These are phyloP conservation scores for Alloascoidea hylecoeti DNA, from an alignment of 805 yeast species.

Conservation along the genomic window DNA sequence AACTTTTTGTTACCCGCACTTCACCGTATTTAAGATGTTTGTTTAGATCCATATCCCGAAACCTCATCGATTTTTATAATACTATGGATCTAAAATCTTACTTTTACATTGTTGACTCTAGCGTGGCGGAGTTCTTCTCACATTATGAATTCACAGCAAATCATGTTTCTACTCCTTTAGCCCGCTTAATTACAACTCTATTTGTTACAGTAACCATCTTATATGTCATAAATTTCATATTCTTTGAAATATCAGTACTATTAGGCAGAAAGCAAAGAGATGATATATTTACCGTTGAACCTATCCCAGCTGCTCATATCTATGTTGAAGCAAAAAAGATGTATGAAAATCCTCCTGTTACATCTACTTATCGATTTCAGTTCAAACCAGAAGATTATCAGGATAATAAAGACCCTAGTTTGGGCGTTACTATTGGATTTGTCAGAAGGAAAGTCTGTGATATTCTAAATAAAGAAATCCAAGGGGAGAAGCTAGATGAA, in stretches of 20 bases:
- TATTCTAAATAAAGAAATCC: constrained; percentile 32
- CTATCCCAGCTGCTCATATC: constrained; percentile 1
- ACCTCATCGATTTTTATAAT: no score
- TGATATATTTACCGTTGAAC: neutral
- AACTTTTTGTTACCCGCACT: no score
- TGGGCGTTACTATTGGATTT: constrained; percentile 54
- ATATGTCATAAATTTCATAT: neutral
- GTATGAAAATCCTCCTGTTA: neutral
- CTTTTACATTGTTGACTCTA: neutral
- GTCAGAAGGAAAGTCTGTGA: constrained; percentile 42
- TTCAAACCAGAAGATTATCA: constrained; percentile 74
- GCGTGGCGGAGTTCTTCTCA: neutral
- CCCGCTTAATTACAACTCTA: neutral
- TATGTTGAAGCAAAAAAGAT: neutral
- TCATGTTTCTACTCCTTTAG: constrained; percentile 1
- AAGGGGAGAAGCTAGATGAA: constrained; percentile 9
- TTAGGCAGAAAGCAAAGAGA: neutral
- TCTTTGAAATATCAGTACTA: neutral
- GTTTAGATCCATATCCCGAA: no score
- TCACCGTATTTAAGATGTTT: no score
- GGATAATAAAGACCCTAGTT: constrained; percentile 40
- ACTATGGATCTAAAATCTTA: neutral
- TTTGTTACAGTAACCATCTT: neutral
- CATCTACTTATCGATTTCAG: neutral
- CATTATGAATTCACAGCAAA: neutral